A percentile compares a stretch with the other conserved stretches of the same genome.
These are phyloP conservation scores for Podaxis rugospora DNA, from an alignment of 768 basidiomycete genomes.

Conservation along the genomic window DNA sequence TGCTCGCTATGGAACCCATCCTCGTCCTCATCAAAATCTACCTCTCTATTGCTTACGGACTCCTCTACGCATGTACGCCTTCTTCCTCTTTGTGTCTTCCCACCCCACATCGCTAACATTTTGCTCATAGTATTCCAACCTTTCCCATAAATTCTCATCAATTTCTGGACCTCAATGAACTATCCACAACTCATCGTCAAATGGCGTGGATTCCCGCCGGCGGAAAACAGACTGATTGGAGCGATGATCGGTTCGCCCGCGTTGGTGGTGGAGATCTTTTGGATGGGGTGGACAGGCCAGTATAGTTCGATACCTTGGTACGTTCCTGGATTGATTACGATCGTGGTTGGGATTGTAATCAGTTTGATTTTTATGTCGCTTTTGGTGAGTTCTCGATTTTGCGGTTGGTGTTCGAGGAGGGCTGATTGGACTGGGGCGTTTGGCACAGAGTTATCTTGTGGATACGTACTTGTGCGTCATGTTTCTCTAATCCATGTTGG, in stretches of 20 bases:
- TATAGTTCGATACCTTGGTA: slow-evolving; percentile 53
- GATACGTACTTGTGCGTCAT: slow-evolving; percentile 48
- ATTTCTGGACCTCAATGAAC: slow-evolving; percentile 27
- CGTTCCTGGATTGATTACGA: slow-evolving; percentile 50
- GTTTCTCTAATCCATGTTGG: not conserved
- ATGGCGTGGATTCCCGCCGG: slow-evolving; percentile 52
- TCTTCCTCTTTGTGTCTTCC: not conserved
- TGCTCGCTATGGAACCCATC: slow-evolving; percentile 61
- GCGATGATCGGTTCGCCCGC: slow-evolving; percentile 54
- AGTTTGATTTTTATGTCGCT: slow-evolving; percentile 57
- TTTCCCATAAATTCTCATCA: slow-evolving; percentile 49
- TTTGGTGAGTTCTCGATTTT: slow-evolving; percentile 33
- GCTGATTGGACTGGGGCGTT: not conserved
- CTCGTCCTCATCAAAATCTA: slow-evolving; percentile 60
- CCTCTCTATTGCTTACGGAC: slow-evolving; percentile 54
- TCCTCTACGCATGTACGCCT: slow-evolving; percentile 51
- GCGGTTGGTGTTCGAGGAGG: not conserved
- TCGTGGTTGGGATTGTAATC: slow-evolving; percentile 44
- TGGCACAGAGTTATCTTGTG: slow-evolving; percentile 47
- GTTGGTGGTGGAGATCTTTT: slow-evolving; percentile 57
- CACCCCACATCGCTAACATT: not conserved
- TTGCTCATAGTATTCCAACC: slow-evolving; percentile 44
- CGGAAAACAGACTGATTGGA: slow-evolving; percentile 53
- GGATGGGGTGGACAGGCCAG: slow-evolving; percentile 62
- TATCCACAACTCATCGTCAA: slow-evolving; percentile 41